Evolutionary conservation across 768 basidiomycete genomes (phyloP), one percentile per base, ranked within the genome.

Genomic region (Boletus sp.): DNA sequence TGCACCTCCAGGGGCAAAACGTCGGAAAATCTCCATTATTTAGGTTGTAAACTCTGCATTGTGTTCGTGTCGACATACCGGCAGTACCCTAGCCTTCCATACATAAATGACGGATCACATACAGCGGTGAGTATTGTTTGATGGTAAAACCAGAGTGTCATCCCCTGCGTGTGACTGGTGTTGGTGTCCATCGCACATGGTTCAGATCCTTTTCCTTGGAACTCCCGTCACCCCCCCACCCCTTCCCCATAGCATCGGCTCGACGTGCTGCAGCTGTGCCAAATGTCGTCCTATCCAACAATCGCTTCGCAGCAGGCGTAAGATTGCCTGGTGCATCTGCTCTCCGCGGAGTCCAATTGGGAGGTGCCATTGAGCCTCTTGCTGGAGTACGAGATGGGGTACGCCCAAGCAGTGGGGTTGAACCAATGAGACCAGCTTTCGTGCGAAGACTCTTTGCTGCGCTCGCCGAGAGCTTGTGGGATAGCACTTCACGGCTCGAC

Each of bases 281-380:
- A 75, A 83, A 75, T 0, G 87, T 83, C 7, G 83, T 85, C 61
- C 87, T 76, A 60, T 93, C 83, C 57, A 97, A 72, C 41, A 97
- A 65, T 56, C 85, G 76, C 65, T 77, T 81, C 25, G 84, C 94
- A 27, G 94, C 94, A n/a, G 93, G 93, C 0, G 93, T 95, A 58
- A 96, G 70, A 56, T 79, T 83, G 7, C 90, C 91, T 9, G 83
- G 73, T 40, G 84, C 86, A 42, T 88, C 84, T 15, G 84, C 79
- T 59, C 83, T 80, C 56, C 84, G 79, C 1, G 93, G 92, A 2
- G 93, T 94, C 81, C 82, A 85, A 9, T 75, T 77, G 13, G 91
- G 91, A 25, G 93, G 90, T 9, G 78, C 80, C 92, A 93, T 94
- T n/a, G 74, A 69, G 23, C 62, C 56, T 44, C 63, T 71, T 52